Conservation (phyloP, 495 filamentous ascomycete genomes). For the Corynascus novoguineensis region DNA sequence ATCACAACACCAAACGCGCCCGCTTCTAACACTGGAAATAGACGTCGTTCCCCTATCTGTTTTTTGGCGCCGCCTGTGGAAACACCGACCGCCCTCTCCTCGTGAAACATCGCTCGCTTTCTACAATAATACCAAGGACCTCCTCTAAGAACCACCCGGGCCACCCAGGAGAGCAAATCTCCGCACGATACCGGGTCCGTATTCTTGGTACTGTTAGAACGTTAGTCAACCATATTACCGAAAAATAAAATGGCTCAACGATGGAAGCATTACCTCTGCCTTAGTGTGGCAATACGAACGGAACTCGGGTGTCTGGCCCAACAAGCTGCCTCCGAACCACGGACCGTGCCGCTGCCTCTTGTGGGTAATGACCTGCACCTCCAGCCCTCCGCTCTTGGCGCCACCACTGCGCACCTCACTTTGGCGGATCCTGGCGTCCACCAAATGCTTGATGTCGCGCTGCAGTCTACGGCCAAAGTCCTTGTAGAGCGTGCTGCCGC, state of each 20-base stretch:
- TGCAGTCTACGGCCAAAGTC: conserved; percentile 94
- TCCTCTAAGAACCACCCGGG: conserved; percentile 60
- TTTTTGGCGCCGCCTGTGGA: conserved; percentile 16
- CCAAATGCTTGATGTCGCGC: conserved; percentile 90
- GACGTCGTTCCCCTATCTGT: conserved; percentile 16
- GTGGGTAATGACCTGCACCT: conserved; percentile 94
- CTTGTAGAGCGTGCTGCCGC: conserved; percentile 94
- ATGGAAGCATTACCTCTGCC: conserved; percentile 55
- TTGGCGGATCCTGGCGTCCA: conserved; percentile 56
- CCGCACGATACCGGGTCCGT: conserved; percentile 89
- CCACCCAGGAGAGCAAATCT: conserved; percentile 92
- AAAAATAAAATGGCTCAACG: not conserved
- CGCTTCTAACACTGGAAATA: too few species aligned
- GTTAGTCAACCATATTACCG: conserved; percentile 16
- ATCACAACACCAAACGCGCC: not conserved
- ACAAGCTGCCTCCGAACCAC: conserved; percentile 94
- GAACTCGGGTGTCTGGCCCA: conserved; percentile 99
- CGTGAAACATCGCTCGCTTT: conserved; percentile 23
- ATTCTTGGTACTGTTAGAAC: conserved; percentile 70
- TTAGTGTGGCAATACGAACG: conserved; percentile 98
- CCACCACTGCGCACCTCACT: conserved; percentile 85
- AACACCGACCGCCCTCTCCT: conserved; percentile 14
- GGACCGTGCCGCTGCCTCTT: conserved; percentile 94
- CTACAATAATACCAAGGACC: conserved; percentile 14
- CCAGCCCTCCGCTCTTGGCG: conserved; percentile 84